Conservation (phyloP, 2,329 filamentous ascomycete species). For the Gliomastix tumulicola region DNA sequence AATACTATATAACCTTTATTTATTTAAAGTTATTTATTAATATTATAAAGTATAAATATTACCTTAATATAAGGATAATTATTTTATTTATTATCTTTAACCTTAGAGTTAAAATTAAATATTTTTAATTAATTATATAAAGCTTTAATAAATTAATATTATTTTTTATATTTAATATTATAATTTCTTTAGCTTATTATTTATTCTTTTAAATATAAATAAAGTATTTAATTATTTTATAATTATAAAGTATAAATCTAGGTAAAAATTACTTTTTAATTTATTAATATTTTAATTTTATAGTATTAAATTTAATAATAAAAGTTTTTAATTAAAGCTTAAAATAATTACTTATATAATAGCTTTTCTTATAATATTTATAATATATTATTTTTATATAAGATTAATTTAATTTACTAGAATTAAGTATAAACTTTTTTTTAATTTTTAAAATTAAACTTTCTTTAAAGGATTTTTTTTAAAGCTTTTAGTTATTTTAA, state of each 20-base stretch:
- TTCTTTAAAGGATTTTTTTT: neutral
- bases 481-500: slow-evolving; percentile 1
- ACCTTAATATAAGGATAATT: neutral
- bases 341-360: too few species aligned
- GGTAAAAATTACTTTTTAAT: neutral
- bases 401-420: too few species aligned
- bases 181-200: too few species aligned
- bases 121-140: neutral
- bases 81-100: neutral
- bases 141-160: too few species aligned
- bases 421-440: too few species aligned
- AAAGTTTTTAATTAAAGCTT: too few species aligned
- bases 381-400: too few species aligned
- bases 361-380: too few species aligned
- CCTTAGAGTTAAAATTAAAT: neutral
- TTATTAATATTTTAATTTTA: neutral
- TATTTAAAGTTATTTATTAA: neutral
- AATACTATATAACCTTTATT: neutral
- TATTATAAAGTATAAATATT: neutral
- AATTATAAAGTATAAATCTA: neutral
- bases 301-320: too few species aligned
- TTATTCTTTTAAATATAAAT: neutral
- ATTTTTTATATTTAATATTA: too few species aligned
- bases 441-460: too few species aligned
- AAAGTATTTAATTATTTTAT: neutral